Conservation (phyloP, 2,329 filamentous ascomycete species). For the Eutypella sp. region DNA sequence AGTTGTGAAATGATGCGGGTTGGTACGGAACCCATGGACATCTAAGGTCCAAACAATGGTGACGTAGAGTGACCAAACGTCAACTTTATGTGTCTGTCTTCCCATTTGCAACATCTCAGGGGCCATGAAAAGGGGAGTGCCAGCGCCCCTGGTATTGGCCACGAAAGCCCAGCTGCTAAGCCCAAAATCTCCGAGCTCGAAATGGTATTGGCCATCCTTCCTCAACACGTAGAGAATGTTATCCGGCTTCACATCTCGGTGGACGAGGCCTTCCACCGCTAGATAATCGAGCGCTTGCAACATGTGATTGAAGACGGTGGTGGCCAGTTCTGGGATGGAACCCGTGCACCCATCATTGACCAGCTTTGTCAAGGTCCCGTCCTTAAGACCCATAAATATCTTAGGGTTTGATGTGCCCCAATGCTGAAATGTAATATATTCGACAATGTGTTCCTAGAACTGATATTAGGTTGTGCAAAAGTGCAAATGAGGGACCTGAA, state of each 20-base stretch:
- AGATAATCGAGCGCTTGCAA: constrained; percentile 18
- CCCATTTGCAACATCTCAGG: constrained; percentile 9
- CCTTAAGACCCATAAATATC: constrained; percentile 13
- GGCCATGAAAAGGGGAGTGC: constrained; percentile 11
- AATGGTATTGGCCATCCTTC: not conserved
- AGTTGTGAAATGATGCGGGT: not conserved
- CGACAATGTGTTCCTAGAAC: not conserved
- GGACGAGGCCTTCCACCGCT: constrained; percentile 8
- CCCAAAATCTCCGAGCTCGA: constrained; percentile 10
- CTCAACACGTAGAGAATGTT: constrained; percentile 14
- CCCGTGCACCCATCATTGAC: not conserved
- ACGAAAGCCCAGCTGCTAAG: not conserved
- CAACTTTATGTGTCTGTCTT: constrained; percentile 14
- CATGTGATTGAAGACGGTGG: constrained; percentile 12
- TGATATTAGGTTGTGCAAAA: not conserved
- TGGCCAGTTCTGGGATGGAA: not conserved
- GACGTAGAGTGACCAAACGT: constrained; percentile 23
- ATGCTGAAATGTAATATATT: not conserved
- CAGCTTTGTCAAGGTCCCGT: constrained; percentile 6
- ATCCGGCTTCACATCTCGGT: constrained; percentile 19
- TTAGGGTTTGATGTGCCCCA: not conserved
- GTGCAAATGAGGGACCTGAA: not conserved
- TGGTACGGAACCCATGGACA: not conserved
- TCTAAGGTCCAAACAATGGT: constrained; percentile 17
- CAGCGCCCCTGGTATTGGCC: not conserved